Percentiles rank a stretch among this genome's conserved stretches.
Conservation (phyloP, 169 alveolate genomes). For the Plasmodium coatneyi region DNA sequence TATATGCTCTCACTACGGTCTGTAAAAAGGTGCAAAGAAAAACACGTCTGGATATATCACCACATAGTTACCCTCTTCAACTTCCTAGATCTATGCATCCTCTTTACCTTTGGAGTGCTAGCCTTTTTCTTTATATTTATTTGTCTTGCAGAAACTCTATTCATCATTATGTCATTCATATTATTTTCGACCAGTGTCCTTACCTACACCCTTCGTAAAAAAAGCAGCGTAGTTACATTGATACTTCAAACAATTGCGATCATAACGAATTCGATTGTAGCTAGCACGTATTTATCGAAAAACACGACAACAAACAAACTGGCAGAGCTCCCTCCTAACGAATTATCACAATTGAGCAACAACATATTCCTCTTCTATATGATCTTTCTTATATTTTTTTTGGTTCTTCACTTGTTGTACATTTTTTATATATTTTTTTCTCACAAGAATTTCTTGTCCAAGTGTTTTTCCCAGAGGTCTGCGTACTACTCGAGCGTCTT, state of each 20-base stretch:
- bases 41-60: slow-evolving; percentile 51
- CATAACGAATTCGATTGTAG: slow-evolving; percentile 26
- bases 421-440: slow-evolving; percentile 43
- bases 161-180: slow-evolving; percentile 13
- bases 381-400: slow-evolving; percentile 36
- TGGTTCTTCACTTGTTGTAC: slow-evolving; percentile 41
- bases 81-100: slow-evolving; percentile 30
- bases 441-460: slow-evolving; percentile 1
- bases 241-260: slow-evolving; percentile 25
- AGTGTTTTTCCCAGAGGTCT: slow-evolving; percentile 45
- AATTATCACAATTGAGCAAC: not conserved
- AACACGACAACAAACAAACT: not conserved
- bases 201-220: slow-evolving; percentile 26
- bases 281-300: slow-evolving; percentile 11
- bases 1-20: slow-evolving; percentile 35
- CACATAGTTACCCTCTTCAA: slow-evolving; percentile 44
- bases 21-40: not conserved
- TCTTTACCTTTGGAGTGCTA: slow-evolving; percentile 30
- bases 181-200: slow-evolving; percentile 41
- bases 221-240: slow-evolving; percentile 21
- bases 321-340: not conserved
- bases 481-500: slow-evolving; percentile 43
- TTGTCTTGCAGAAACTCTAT: slow-evolving; percentile 1
- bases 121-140: slow-evolving; percentile 66
- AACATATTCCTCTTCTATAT: slow-evolving; percentile 53